Evolutionary conservation across 164 flowering plant genomes (phyloP), one percentile per base, ranked within the genome.

Genomic region (Platanus orientalis): DNA sequence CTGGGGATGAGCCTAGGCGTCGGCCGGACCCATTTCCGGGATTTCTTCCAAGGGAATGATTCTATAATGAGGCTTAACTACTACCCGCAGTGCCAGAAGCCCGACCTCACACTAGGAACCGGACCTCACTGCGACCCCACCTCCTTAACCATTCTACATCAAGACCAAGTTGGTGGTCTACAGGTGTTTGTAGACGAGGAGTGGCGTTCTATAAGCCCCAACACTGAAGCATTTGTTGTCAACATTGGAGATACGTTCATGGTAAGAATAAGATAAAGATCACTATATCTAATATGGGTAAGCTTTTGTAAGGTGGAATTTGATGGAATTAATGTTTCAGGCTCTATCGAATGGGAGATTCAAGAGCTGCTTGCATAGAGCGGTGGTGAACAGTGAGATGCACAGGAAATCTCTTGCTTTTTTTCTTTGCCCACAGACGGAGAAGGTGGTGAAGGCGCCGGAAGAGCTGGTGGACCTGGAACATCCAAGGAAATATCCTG

Each of bases 71-170:
- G 92, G 64, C 49, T 85, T 27, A 87, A 87, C 61, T 80, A 77
- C 73, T 89, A 89, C 61, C 96, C 96, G 0, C 77, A 76, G 6
- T 89, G 96, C 75, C 80, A 75, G 42, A 78, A 80, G 61, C 86
- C 93, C 0, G 79, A 87, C 20, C 75, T 69, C 49, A 75, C 87
- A 0, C 82, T 89, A 0, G 96, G 96, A 50, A 85, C 89, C 0
- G 96, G 96, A 1, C 93, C 96, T 27, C 96, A 87, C 61, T 81
- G 85, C 48, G 93, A 89, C 52, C 96, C 91, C 0, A 81, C 85
- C 0, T 81, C 89, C 20, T 53, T 89, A 47, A 85, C 96, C 21
- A 84, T 89, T 10, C 91, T 89, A 32, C 88, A 87, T 67, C 96
- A 89, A 40, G 91, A 85, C 65, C 68, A 80, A 26, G 89, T 87